These are phyloP conservation scores for Colletotrichum acutatum DNA, from an alignment of 2,329 filamentous ascomycete genomes.

Conservation along the genomic window DNA sequence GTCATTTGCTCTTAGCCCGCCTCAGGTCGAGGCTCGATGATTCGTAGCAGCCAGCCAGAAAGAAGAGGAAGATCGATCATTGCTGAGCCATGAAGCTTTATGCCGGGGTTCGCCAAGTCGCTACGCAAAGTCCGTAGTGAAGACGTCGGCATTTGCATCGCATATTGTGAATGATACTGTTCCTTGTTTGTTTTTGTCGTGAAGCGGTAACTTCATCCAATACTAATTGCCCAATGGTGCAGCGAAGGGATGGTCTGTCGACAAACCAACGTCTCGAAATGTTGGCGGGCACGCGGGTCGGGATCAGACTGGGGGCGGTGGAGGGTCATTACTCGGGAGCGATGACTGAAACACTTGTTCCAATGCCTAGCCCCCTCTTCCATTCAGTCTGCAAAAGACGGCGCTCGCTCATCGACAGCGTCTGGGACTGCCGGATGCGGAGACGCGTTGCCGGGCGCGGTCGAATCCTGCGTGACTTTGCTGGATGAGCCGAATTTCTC, in stretches of 20 bases:
- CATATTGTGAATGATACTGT: neutral
- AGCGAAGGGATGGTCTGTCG: neutral
- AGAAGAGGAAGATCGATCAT: neutral
- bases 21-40: slow-evolving; percentile 5
- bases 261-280: neutral
- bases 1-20: neutral
- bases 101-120: neutral
- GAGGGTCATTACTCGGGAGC: slow-evolving; percentile 28
- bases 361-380: slow-evolving; percentile 7
- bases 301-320: neutral
- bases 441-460: slow-evolving; percentile 25
- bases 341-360: slow-evolving; percentile 29
- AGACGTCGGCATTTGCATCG: neutral
- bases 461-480: slow-evolving; percentile 22
- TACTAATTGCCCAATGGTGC: neutral
- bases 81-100: neutral
- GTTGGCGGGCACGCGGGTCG: neutral
- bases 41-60: neutral
- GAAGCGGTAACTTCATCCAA: neutral
- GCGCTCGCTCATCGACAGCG: slow-evolving; percentile 11
- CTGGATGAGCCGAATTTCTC: slow-evolving; percentile 9
- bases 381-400: neutral
- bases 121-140: neutral
- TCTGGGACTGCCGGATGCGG: slow-evolving; percentile 32
- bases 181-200: neutral